A percentile compares a stretch with the other conserved stretches of the same genome.
Evolutionary conservation across 2,329 filamentous ascomycete species (phyloP).

Genomic region (Talaromyces funiculosus): DNA sequence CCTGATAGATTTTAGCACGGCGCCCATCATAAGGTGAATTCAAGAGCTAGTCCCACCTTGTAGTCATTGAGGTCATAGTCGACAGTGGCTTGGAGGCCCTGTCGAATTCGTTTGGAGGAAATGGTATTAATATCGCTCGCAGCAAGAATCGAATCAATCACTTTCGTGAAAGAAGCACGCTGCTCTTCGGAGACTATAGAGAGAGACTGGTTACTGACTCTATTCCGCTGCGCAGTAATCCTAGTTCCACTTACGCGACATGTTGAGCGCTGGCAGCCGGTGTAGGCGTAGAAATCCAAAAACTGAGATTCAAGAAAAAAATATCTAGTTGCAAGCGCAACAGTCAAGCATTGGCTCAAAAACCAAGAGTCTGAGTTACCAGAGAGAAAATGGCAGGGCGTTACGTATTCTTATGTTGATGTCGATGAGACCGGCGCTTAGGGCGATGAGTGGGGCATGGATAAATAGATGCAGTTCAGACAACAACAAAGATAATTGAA

Average conservation of each 20-base stretch:
- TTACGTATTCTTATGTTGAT: not conserved
- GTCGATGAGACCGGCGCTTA: conserved; percentile 29
- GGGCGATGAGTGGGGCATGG: conserved; percentile 32
- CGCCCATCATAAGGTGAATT: conserved; percentile 7
- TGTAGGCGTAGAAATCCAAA: not conserved
- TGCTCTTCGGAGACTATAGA: conserved; percentile 45
- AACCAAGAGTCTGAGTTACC: not conserved
- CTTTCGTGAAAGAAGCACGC: conserved; percentile 48
- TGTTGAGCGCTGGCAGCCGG: conserved; percentile 20
- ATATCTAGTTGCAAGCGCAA: not conserved
- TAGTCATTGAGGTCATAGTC: conserved; percentile 57
- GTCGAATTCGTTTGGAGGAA: conserved; percentile 60
- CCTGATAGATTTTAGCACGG: conserved; percentile 38
- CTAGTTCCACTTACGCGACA: conserved; percentile 31
- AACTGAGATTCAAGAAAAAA: not conserved
- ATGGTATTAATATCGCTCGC: conserved; percentile 58
- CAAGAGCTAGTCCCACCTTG: conserved; percentile 51
- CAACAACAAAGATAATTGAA: not conserved
- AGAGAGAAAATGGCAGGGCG: not conserved
- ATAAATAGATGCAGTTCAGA: conserved; percentile 10
- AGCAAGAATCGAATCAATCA: conserved; percentile 59
- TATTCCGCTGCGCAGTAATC: not conserved
- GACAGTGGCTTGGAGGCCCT: conserved; percentile 51
- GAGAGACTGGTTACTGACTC: conserved; percentile 12
- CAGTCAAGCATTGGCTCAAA: not conserved